Conservation (phyloP, 257 asterid genomes). For the Misopates orontium region DNA sequence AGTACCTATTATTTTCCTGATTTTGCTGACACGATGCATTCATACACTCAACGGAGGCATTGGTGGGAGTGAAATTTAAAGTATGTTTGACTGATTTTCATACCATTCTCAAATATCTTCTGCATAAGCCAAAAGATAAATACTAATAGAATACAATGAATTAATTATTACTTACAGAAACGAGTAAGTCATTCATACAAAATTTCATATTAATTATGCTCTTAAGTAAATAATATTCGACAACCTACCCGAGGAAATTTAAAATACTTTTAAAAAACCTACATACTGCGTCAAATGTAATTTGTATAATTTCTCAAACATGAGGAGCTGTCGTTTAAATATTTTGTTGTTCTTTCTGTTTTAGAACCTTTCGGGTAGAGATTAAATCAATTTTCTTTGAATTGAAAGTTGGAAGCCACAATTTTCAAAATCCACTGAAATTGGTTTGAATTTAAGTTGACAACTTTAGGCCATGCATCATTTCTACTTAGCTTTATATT, state of each 20-base stretch:
- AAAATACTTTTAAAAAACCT: too few relatives aligned
- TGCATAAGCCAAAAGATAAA: neutral
- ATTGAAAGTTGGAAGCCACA: neutral
- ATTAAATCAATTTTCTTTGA: too few relatives aligned
- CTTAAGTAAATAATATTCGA: too few relatives aligned
- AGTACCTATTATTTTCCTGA: constrained; percentile 36
- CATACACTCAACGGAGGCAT: constrained; percentile 26
- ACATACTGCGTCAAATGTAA: too few relatives aligned
- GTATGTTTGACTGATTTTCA: constrained; percentile 32
- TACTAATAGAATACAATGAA: neutral
- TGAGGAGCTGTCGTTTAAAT: too few relatives aligned
- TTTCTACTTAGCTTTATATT: neutral
- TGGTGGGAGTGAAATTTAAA: constrained; percentile 23
- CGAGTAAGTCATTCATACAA: too few relatives aligned
- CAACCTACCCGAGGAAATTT: too few relatives aligned
- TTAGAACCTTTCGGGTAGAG: too few relatives aligned
- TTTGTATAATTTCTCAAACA: too few relatives aligned
- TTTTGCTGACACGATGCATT: constrained; percentile 33
- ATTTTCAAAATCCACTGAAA: neutral
- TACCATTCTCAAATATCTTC: neutral
- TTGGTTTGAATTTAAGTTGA: constrained; percentile 15
- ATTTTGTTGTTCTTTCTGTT: too few relatives aligned
- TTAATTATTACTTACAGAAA: too few relatives aligned
- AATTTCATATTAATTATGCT: too few relatives aligned
- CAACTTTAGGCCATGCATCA: constrained; percentile 2